Conservation (phyloP, 306 rosid genomes). For the Sesbania bispinosa region DNA sequence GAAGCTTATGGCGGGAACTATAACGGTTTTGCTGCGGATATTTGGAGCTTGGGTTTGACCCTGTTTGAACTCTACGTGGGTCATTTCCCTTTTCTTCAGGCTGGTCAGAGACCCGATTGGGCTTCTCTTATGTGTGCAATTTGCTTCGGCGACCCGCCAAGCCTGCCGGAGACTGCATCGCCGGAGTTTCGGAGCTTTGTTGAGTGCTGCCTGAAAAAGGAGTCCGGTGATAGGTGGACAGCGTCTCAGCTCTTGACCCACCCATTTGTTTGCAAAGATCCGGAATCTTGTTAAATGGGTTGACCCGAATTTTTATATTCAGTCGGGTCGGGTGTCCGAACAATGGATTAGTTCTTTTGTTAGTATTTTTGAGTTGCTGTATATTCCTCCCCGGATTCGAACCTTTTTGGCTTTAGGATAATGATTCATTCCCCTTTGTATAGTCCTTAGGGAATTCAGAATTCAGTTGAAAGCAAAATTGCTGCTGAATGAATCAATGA, state of each 20-base stretch:
- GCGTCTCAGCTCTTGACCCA: conserved; percentile 65
- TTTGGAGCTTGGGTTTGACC: conserved; percentile 91
- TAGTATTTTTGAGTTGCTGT: background rate
- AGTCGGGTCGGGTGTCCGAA: background rate
- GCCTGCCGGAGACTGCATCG: conserved; percentile 54
- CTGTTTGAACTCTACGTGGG: conserved; percentile 84
- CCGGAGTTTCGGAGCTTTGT: conserved; percentile 57
- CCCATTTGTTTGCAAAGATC: conserved; percentile 51
- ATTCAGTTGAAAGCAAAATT: background rate
- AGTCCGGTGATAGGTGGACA: conserved; percentile 70
- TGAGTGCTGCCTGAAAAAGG: conserved; percentile 79
- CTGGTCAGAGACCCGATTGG: conserved; percentile 94
- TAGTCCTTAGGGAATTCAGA: background rate
- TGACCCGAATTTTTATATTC: background rate
- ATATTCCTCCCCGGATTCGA: conserved; percentile 25
- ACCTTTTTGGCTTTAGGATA: background rate
- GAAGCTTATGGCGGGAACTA: conserved; percentile 71
- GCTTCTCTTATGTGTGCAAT: conserved; percentile 85
- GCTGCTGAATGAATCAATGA: background rate
- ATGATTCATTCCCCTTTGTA: conserved; percentile 23
- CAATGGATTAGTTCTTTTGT: background rate
- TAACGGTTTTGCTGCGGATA: conserved; percentile 75
- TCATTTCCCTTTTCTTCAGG: conserved; percentile 76
- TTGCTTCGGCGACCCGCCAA: conserved; percentile 80
- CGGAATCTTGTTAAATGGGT: background rate